Conservation (phyloP, 2,329 filamentous ascomycete genomes). For the Alternaria brassicae region DNA sequence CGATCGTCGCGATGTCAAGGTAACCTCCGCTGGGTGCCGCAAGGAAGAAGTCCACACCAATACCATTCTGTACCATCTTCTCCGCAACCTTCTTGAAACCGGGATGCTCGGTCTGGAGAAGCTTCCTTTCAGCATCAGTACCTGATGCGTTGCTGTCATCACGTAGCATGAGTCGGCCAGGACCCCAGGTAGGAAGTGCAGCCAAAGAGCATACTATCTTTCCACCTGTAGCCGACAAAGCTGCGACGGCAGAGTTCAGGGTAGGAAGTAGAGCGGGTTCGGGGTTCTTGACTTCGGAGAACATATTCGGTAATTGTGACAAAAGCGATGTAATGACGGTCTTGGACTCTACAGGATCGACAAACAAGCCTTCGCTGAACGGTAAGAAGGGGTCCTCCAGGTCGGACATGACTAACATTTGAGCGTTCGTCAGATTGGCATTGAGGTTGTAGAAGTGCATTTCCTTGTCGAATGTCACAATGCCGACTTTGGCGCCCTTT, state of each 20-base stretch:
- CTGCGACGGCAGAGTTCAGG: slow-evolving; percentile 82
- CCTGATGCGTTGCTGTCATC: slow-evolving; percentile 79
- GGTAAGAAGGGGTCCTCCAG: slow-evolving; percentile 96
- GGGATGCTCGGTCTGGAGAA: slow-evolving; percentile 88
- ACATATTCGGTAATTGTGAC: slow-evolving; percentile 81
- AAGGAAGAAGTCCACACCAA: slow-evolving; percentile 94
- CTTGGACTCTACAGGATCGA: slow-evolving; percentile 91
- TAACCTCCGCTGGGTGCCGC: slow-evolving; percentile 90
- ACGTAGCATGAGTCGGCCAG: slow-evolving; percentile 81
- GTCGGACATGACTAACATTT: slow-evolving; percentile 99
- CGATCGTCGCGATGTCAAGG: slow-evolving; percentile 90
- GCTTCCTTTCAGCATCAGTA: slow-evolving; percentile 88
- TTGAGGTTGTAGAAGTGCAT: slow-evolving; percentile 98
- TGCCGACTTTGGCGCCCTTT: slow-evolving; percentile 84
- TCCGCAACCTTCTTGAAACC: slow-evolving; percentile 85
- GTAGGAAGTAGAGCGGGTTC: slow-evolving; percentile 88
- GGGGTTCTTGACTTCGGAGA: slow-evolving; percentile 85
- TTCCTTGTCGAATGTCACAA: slow-evolving; percentile 95
- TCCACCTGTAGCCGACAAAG: slow-evolving; percentile 84
- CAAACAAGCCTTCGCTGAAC: slow-evolving; percentile 88
- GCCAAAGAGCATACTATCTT: slow-evolving; percentile 90
- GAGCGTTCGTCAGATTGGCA: slow-evolving; percentile 79
- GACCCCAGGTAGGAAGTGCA: slow-evolving; percentile 89
- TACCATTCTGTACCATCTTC: slow-evolving; percentile 84
- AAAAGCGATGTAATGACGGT: slow-evolving; percentile 88